Evolutionary conservation across 352 stramenopile species (phyloP).

Genomic region (Phytophthora palmivora): DNA sequence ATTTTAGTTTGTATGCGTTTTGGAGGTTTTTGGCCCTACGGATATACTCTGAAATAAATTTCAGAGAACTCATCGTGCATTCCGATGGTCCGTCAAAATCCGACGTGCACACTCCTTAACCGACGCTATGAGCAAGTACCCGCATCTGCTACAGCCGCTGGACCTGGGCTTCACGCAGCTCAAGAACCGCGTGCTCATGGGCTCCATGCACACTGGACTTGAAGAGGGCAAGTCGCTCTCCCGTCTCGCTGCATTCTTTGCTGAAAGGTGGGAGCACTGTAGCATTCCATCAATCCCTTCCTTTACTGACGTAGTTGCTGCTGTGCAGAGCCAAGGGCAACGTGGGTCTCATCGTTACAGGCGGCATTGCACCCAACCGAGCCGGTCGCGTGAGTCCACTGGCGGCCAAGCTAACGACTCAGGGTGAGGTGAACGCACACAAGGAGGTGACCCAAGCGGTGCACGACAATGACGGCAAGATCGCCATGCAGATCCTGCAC

Average conservation of each 20-base stretch:
- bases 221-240: conserved; percentile 84
- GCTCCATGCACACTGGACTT: conserved; percentile 93
- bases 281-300: too few relatives aligned
- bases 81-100: conserved; percentile 15
- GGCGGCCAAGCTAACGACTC: conserved; percentile 94
- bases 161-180: conserved; percentile 85
- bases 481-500: conserved; percentile 94
- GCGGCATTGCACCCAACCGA: conserved; percentile 94
- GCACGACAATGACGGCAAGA: conserved; percentile 87
- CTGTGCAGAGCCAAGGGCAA: conserved; percentile 84
- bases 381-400: conserved; percentile 93
- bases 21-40: too few relatives aligned
- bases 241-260: conserved; percentile 95
- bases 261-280: too few relatives aligned
- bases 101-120: conserved; percentile 21
- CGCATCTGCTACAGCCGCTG: conserved; percentile 76
- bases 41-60: too few relatives aligned
- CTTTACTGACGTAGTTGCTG: too few relatives aligned
- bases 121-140: conserved; percentile 67
- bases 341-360: conserved; percentile 95
- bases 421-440: conserved; percentile 90
- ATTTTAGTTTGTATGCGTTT: too few relatives aligned
- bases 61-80: too few relatives aligned
- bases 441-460: conserved; percentile 94
- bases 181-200: conserved; percentile 91